Evolutionary conservation across 805 yeast genomes (phyloP).

Genomic region (Clavispora santaluciae): DNA sequence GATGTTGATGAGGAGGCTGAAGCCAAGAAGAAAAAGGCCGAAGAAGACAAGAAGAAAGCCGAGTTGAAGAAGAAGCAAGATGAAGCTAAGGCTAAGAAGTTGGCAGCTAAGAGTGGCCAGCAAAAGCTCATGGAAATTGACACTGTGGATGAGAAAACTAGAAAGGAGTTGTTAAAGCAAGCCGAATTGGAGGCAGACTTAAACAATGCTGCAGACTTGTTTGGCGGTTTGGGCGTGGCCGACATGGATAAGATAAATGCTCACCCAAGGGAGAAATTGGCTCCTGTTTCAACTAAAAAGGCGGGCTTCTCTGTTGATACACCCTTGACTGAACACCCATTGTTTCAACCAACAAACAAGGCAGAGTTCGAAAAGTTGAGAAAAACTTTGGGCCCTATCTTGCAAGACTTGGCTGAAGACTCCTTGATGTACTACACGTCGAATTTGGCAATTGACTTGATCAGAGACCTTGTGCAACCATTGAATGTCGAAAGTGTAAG

Average conservation of each 20-base stretch:
- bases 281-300: conserved; percentile 32
- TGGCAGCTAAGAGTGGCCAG: conserved; percentile 34
- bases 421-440: conserved; percentile 68
- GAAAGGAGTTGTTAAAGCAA: conserved; percentile 65
- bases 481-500: conserved; percentile 75
- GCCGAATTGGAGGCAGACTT: conserved; percentile 84
- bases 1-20: conserved; percentile 76
- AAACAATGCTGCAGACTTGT: conserved; percentile 88
- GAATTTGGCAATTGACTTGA: conserved; percentile 73
- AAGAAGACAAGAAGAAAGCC: conserved; percentile 40
- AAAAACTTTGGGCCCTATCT: conserved; percentile 60
- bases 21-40: conserved; percentile 41
- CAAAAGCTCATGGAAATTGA: conserved; percentile 54
- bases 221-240: conserved; percentile 65
- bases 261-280: conserved; percentile 49
- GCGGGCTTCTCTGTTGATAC: conserved; percentile 48
- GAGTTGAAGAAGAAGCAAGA: conserved; percentile 39
- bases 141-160: conserved; percentile 65
- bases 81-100: conserved; percentile 46
- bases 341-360: conserved; percentile 78
- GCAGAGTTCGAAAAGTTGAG: conserved; percentile 70
- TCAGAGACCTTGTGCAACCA: conserved; percentile 81
- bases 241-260: conserved; percentile 37
- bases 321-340: conserved; percentile 65
- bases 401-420: conserved; percentile 56